A percentile compares a stretch with the other conserved stretches of the same genome.
Evolutionary conservation across 2,329 filamentous ascomycete genomes (phyloP).

Genomic region (Trichoderma arundinaceum): DNA sequence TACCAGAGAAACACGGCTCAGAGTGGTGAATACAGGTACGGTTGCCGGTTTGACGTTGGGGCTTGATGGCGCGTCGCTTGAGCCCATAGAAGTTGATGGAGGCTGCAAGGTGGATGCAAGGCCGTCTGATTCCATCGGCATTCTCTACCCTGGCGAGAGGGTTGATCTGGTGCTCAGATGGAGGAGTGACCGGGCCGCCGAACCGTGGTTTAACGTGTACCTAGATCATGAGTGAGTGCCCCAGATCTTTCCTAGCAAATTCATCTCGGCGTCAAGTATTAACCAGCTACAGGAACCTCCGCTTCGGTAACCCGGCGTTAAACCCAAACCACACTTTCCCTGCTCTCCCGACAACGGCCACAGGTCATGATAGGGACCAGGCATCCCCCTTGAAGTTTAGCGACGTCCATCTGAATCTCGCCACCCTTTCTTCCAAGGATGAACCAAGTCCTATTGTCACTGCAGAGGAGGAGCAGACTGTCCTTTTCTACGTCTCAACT

Average conservation of each 20-base stretch:
- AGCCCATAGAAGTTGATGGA: conserved; percentile 37
- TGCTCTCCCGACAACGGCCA: conserved; percentile 30
- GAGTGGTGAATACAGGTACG: conserved; percentile 38
- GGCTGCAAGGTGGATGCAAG: conserved; percentile 33
- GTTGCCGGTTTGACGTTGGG: conserved; percentile 36
- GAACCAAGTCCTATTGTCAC: conserved; percentile 6
- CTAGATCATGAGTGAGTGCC: conserved; percentile 39
- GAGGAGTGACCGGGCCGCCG: conserved; percentile 21
- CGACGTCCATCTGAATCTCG: conserved; percentile 29
- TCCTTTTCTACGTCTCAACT: conserved; percentile 38
- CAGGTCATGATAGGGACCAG: conserved; percentile 15
- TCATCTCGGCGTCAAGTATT: not conserved
- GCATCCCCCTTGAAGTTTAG: conserved; percentile 11
- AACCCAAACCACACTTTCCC: conserved; percentile 35
- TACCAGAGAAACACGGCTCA: conserved; percentile 31
- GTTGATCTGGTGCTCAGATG: conserved; percentile 36
- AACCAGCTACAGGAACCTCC: conserved; percentile 35
- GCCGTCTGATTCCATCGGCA: conserved; percentile 34
- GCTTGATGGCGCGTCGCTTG: conserved; percentile 36
- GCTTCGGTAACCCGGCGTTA: conserved; percentile 36
- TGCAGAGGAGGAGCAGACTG: conserved; percentile 34
- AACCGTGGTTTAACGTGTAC: conserved; percentile 36
- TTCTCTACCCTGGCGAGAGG: conserved; percentile 39
- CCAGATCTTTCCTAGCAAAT: not conserved
- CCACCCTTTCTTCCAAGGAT: conserved; percentile 12